Evolutionary conservation across 352 stramenopile species (phyloP).

Genomic region (Globisporangium alternatum): DNA sequence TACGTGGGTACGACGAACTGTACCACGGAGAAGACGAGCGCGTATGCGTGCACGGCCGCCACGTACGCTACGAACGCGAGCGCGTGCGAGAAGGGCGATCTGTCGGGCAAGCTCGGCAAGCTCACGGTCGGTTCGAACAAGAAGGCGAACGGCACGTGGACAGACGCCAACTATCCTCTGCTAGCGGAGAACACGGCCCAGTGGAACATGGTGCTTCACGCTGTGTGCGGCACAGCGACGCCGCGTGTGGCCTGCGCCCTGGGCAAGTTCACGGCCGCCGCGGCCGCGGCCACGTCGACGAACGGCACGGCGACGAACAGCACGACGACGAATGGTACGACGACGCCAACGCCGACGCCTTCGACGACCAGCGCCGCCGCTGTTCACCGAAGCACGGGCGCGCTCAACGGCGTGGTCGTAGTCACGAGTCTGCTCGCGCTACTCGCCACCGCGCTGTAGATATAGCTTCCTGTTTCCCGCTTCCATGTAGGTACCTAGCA

Average conservation of each 20-base stretch:
- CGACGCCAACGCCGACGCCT: background rate
- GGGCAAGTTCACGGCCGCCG: conserved; percentile 17
- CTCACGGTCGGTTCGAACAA: conserved; percentile 27
- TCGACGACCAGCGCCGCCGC: background rate
- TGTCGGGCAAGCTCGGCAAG: conserved; percentile 39
- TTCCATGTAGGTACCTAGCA: too few species aligned
- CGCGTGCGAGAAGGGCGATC: conserved; percentile 38
- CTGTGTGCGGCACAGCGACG: conserved; percentile 40
- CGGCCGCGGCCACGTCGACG: background rate
- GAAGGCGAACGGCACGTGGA: conserved; percentile 29
- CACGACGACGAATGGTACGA: background rate
- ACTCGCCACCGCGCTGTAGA: conserved; percentile 5
- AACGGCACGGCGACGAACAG: background rate
- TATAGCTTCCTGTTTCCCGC: background rate
- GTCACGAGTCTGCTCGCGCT: conserved; percentile 7
- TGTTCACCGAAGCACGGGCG: background rate
- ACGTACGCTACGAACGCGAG: conserved; percentile 23
- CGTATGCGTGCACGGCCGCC: conserved; percentile 29
- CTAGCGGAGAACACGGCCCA: conserved; percentile 33
- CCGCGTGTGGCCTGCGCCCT: conserved; percentile 47
- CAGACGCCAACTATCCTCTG: conserved; percentile 45
- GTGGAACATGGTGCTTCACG: conserved; percentile 70
- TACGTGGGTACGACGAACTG: conserved; percentile 17
- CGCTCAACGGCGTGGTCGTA: conserved; percentile 9
- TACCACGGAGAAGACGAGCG: conserved; percentile 6